Evolutionary conservation across 495 filamentous ascomycete genomes (phyloP), one percentile per base, ranked within the genome.

Genomic region (Cairneyella variabilis): DNA sequence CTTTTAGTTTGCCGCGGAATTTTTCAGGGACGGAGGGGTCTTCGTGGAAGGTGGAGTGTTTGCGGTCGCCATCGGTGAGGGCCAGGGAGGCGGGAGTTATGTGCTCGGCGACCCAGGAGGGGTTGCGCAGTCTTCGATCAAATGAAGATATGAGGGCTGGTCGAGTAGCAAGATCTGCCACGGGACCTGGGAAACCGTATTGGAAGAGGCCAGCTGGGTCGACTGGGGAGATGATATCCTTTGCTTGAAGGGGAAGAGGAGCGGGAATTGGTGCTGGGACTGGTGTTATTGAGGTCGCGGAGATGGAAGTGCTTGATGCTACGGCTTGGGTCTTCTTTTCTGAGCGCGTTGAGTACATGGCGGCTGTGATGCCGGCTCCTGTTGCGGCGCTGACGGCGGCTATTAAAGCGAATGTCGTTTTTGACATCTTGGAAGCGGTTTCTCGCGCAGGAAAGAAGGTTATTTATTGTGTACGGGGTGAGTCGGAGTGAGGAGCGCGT

Each of bases 41-140:
- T 68, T 98, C 93, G 53, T 81, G 68, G 69, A 98, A 98, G 44
- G 72, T 69, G 63, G 82, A 88, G 76, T 93, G 78, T 66, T 87
- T 85, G 62, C 93, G 83, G 75, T 98, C 90, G 50, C 82, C 93
- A 59, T 86, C 79, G 56, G 83, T 82, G 20, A 73, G 61, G 3
- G 84, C 74, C 4, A 98, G 79, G 0, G 92, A 97, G 21, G 78
- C 76, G n/a, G 90, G 84, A 0, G 93, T 98, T 70, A 98, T 96
- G 76, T 98, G 93, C 72, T 98, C 93, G 48, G 84, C 91, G 7
- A 97, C 93, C 93, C 93, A 98, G 65, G 84, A 70, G 2, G 93
- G 93, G 66, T 97, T 98, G 60, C 90, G 86, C 47, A 85, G 88
- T 51, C 91, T 88, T 9, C 93, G 88, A 69, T 98, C 91, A 75